phyloP scores from a whole-genome alignment of 2,329 filamentous ascomycete genomes.

The Cladosporium colombiae region DNA sequence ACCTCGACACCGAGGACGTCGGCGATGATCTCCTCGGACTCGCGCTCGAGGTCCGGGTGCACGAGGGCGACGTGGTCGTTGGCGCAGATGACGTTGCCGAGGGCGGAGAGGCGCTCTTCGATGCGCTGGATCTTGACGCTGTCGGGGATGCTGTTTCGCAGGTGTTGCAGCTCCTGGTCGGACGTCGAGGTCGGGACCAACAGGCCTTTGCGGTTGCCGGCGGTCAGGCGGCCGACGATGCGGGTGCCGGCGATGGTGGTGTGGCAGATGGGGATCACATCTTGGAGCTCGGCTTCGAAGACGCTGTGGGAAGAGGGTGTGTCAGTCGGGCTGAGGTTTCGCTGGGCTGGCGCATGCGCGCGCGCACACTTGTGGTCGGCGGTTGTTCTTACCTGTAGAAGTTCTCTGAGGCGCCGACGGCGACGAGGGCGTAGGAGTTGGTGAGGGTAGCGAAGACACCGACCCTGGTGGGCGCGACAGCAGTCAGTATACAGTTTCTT shows the following conservation, averaged over 20 bases:
- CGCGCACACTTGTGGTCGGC: conserved; percentile 2
- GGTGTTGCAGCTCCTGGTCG: conserved; percentile 96
- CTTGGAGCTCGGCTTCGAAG: conserved; percentile 96
- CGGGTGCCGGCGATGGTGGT: conserved; percentile 94
- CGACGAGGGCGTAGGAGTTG: conserved; percentile 94
- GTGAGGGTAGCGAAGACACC: conserved; percentile 96
- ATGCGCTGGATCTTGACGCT: conserved; percentile 92
- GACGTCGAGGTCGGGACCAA: conserved; percentile 94
- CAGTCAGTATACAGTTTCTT: conserved; percentile 19
- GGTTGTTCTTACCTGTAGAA: conserved; percentile 65
- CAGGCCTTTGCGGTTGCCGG: conserved; percentile 94
- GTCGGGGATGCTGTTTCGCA: conserved; percentile 92
- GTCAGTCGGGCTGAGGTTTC: conserved; percentile 2
- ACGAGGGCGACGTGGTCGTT: conserved; percentile 97
- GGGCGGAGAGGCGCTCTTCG: conserved; percentile 91
- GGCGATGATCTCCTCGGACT: conserved; percentile 97
- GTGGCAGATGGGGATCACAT: conserved; percentile 95
- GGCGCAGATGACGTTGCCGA: conserved; percentile 94
- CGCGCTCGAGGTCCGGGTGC: conserved; percentile 93
- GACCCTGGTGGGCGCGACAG: conserved; percentile 60
- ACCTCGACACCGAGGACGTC: conserved; percentile 89
- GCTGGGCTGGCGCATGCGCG: conserved; percentile 14
- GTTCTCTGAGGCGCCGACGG: conserved; percentile 94
- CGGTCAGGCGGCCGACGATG: conserved; percentile 92
- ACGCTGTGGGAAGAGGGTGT: conserved; percentile 57